A percentile compares a stretch with the other conserved stretches of the same genome.
phyloP scores from a whole-genome alignment of 805 yeast species.

The Barnettozyma pratensis region DNA sequence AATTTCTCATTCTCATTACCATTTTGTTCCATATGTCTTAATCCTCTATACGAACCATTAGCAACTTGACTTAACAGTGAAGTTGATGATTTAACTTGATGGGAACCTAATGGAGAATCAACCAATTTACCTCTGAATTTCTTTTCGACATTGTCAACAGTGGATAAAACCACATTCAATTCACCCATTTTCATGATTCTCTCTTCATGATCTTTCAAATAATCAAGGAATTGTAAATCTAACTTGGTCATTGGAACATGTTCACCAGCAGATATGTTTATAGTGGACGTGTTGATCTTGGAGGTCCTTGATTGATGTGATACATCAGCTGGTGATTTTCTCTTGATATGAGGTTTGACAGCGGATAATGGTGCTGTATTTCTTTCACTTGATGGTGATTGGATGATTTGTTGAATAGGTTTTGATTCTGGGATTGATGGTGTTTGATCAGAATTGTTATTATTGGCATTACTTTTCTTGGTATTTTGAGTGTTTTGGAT shows the following conservation, averaged over 20 bases:
- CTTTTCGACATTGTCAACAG: slow-evolving; percentile 49
- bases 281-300: background rate
- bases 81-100: slow-evolving; percentile 32
- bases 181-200: slow-evolving; percentile 55
- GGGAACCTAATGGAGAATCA: slow-evolving; percentile 51
- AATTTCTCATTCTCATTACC: slow-evolving; percentile 28
- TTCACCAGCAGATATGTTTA: background rate
- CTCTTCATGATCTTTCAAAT: slow-evolving; percentile 51
- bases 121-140: slow-evolving; percentile 51
- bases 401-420: background rate
- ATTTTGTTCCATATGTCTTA: slow-evolving; percentile 29
- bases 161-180: slow-evolving; percentile 38
- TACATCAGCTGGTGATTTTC: slow-evolving; percentile 19
- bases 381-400: background rate
- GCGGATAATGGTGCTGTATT: background rate
- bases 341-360: slow-evolving; percentile 4
- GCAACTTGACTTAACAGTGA: slow-evolving; percentile 40
- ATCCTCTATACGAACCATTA: slow-evolving; percentile 37
- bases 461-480: background rate
- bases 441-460: background rate
- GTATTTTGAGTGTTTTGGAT: slow-evolving; percentile 8
- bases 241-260: slow-evolving; percentile 41
- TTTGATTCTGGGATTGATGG: background rate
- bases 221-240: slow-evolving; percentile 57
- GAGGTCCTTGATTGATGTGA: background rate